phyloP scores from a whole-genome alignment of 306 rosid species.

The Cucumis melo region DNA sequence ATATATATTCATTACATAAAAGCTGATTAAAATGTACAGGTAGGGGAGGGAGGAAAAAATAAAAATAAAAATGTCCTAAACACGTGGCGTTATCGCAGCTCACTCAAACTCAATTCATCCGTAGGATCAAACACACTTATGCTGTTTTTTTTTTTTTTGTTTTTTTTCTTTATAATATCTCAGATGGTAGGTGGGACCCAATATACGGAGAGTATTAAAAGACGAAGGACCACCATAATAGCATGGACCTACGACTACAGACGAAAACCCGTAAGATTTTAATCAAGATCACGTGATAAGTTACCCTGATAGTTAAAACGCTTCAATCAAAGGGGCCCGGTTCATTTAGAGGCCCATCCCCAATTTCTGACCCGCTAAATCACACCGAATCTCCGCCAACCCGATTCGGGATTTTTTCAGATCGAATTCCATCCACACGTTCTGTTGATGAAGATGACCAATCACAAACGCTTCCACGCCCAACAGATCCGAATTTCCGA shows the following conservation, averaged over 20 bases:
- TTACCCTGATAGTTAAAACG: background rate
- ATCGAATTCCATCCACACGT: constrained; percentile 81
- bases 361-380: constrained; percentile 29
- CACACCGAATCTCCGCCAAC: constrained; percentile 42
- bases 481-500: constrained; percentile 70
- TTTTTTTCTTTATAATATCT: background rate
- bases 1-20: background rate
- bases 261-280: background rate
- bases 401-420: constrained; percentile 52
- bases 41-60: background rate
- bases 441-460: constrained; percentile 81
- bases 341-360: background rate
- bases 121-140: background rate
- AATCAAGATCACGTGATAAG: background rate
- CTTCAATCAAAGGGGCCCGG: constrained; percentile 5
- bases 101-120: background rate
- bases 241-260: constrained; percentile 6
- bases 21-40: background rate
- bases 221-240: background rate
- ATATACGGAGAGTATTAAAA: background rate
- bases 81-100: background rate
- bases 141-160: background rate
- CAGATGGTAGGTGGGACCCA: background rate
- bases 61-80: background rate
- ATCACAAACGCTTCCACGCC: constrained; percentile 70